Evolutionary conservation across 2,329 filamentous ascomycete genomes (phyloP).

Genomic region (Escovopsis weberi): DNA sequence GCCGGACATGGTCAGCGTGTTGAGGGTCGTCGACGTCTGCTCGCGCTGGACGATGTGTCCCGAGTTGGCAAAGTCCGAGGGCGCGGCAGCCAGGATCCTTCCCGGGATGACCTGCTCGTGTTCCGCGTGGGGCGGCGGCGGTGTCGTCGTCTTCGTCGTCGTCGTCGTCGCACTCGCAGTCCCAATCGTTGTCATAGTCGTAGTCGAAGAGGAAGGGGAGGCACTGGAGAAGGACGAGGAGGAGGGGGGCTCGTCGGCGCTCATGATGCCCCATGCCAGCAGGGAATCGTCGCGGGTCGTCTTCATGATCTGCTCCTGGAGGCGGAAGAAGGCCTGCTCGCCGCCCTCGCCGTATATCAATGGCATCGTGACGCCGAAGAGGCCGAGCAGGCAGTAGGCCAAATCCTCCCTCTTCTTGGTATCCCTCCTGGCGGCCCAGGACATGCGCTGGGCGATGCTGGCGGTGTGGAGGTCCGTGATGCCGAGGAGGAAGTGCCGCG

Average conservation of each 20-base stretch:
- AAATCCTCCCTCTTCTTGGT: slow-evolving; percentile 8
- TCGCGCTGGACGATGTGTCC: slow-evolving; percentile 2
- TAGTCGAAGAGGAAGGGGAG: too few relatives aligned
- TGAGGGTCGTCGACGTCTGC: not conserved
- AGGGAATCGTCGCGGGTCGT: slow-evolving; percentile 8
- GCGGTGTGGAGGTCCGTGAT: slow-evolving; percentile 1
- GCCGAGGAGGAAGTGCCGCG: slow-evolving; percentile 3
- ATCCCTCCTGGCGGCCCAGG: slow-evolving; percentile 7
- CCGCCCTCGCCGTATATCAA: slow-evolving; percentile 10
- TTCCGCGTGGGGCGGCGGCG: not conserved
- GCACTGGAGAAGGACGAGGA: too few relatives aligned
- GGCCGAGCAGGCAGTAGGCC: slow-evolving; percentile 10
- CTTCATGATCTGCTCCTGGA: slow-evolving; percentile 9
- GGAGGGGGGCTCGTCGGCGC: not conserved
- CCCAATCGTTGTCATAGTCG: too few relatives aligned
- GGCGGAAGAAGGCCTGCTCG: slow-evolving; percentile 5
- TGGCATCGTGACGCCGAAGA: slow-evolving; percentile 8
- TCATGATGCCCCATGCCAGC: slow-evolving; percentile 7
- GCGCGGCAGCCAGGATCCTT: not conserved
- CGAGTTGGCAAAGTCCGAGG: slow-evolving; percentile 4
- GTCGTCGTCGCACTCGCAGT: too few relatives aligned
- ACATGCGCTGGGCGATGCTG: slow-evolving; percentile 11
- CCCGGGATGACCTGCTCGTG: not conserved
- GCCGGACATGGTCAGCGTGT: slow-evolving; percentile 3
- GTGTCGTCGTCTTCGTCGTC: too few relatives aligned